Base-by-base conservation (phyloP, 495 filamentous ascomycete genomes). In the Hyphodiscus hymeniophilus region DNA sequence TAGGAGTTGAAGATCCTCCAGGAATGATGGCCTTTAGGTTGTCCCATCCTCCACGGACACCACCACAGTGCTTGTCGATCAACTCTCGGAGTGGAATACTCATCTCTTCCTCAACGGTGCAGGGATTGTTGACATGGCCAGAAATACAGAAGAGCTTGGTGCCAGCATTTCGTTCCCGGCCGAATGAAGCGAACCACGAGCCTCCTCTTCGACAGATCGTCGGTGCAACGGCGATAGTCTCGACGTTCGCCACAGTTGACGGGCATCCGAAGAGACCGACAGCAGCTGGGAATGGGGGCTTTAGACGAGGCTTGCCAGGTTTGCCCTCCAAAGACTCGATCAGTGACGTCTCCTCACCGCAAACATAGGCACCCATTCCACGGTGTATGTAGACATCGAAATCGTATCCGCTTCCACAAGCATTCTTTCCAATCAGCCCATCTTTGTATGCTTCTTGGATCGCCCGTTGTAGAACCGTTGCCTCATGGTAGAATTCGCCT, bases 91-190 rank as follows among this genome's bases (percentile, higher is more conserved):
- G 75, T 7, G 92, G 81, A 54, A 97, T 97, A 56, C 83, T 89
- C 92, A 98, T 98, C 70, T 97, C 91, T 67, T 98, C 92, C 66
- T 98, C 92, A 38, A 98, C 91, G 7, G 94, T 97, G 65, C 77
- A 85, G 41, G 92, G 92, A 74, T 97, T 94, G 78, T 97, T 97
- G 72, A 98, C 92, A 67, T 97, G 88, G 20, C 92, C 92, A 30
- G 89, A 95, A 68, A 98, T 96, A 71, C 90, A 95, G 80, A 85
- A 98, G 30, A 98, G 81, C 75, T 98, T 98, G 36, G 92, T 98
- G 63, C 92, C 92, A 47, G 82, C 73, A 69, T 98, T 98, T 56
- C 89, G 82, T 69, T 96, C 90, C 48, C 92, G 89, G 28, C 92
- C 92, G 62, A 97, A 95, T 13, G 71, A 70, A 42, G 83, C 84